Percentiles rank a stretch among this genome's conserved stretches.
phyloP scores from a whole-genome alignment of 1,139 yeast genomes.

The Yamadazyma dendronema region DNA sequence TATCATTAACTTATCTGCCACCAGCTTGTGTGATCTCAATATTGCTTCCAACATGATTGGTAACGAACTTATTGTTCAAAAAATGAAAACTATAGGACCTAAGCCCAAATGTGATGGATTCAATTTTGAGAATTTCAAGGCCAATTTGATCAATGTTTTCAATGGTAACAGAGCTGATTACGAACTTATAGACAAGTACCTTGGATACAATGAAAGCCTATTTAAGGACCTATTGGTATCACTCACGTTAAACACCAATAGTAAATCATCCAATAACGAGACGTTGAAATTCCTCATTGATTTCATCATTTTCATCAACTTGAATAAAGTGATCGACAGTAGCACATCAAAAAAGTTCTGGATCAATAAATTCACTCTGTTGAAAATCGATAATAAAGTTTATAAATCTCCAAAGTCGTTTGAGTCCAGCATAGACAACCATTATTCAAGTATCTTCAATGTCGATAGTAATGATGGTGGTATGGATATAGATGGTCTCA shows the following conservation, averaged over 20 bases:
- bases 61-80: slow-evolving; percentile 3
- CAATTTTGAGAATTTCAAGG: slow-evolving; percentile 12
- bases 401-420: slow-evolving; percentile 8
- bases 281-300: slow-evolving; percentile 28
- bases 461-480: slow-evolving; percentile 12
- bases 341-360: slow-evolving; percentile 24
- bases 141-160: slow-evolving; percentile 13
- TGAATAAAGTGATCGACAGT: slow-evolving; percentile 19
- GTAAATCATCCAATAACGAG: slow-evolving; percentile 26
- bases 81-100: background rate
- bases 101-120: background rate
- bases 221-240: slow-evolving; percentile 8
- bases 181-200: slow-evolving; percentile 9
- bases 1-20: slow-evolving; percentile 4
- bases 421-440: slow-evolving; percentile 16
- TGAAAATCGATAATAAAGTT: background rate
- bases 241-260: slow-evolving; percentile 17
- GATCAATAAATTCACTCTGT: slow-evolving; percentile 15
- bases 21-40: slow-evolving; percentile 1
- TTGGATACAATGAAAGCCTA: slow-evolving; percentile 7
- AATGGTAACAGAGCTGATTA: slow-evolving; percentile 12
- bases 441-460: slow-evolving; percentile 21
- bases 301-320: slow-evolving; percentile 22
- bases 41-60: slow-evolving; percentile 1
- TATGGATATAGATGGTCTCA: slow-evolving; percentile 5